Conservation (phyloP, 257 asterid species). For the Jacaranda copaia region DNA sequence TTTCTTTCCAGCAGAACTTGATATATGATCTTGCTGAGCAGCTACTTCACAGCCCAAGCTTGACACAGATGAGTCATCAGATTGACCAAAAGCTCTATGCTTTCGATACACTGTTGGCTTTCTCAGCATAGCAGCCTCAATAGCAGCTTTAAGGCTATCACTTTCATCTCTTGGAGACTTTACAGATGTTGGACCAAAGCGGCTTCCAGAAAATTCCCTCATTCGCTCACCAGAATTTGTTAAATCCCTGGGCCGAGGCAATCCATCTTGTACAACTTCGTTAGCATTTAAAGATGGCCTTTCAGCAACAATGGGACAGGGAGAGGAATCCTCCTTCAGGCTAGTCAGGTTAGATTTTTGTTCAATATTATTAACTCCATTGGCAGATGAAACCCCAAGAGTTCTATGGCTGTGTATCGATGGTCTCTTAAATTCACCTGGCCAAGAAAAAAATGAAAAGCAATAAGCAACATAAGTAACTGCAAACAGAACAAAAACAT, state of each 20-base stretch:
- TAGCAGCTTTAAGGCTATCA: constrained; percentile 77
- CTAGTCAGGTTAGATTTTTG: constrained; percentile 51
- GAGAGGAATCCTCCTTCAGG: constrained; percentile 53
- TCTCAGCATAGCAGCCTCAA: constrained; percentile 85
- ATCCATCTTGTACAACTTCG: constrained; percentile 60
- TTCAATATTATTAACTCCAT: constrained; percentile 47
- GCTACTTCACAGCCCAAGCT: constrained; percentile 48
- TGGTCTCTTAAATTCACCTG: constrained; percentile 78
- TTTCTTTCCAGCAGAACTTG: constrained; percentile 51
- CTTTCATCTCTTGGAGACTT: constrained; percentile 64
- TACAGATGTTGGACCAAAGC: constrained; percentile 52
- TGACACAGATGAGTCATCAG: constrained; percentile 54
- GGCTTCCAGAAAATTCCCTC: constrained; percentile 66
- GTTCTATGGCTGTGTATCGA: constrained; percentile 41
- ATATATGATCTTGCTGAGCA: constrained; percentile 49
- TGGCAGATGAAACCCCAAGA: constrained; percentile 49
- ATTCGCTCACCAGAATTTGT: constrained; percentile 55
- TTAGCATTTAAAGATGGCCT: constrained; percentile 45
- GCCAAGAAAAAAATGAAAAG: constrained; percentile 34
- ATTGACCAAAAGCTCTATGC: constrained; percentile 57
- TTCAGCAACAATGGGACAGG: constrained; percentile 50
- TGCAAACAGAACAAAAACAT: neutral
- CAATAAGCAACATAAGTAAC: constrained; percentile 29
- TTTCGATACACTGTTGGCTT: constrained; percentile 77
- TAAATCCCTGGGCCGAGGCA: constrained; percentile 54